phyloP scores from a whole-genome alignment of 2,329 filamentous ascomycete genomes.

The Aspergillus sp. region DNA sequence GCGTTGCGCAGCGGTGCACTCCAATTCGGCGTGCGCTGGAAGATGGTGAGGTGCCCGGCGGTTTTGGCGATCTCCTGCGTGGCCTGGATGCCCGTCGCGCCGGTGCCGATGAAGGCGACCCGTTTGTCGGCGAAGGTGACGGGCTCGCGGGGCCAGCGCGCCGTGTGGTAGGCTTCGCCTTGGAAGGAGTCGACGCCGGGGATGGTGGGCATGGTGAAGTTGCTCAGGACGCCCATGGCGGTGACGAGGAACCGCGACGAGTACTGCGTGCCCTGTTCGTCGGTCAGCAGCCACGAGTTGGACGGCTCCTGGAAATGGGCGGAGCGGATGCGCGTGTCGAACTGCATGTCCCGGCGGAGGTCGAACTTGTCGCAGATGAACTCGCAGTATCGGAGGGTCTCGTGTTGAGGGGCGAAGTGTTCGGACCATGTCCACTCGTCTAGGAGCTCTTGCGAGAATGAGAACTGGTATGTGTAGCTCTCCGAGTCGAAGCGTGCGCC shows the following conservation, averaged over 20 bases:
- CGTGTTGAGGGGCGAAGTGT: constrained; percentile 34
- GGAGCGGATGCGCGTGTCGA: constrained; percentile 37
- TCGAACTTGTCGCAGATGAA: constrained; percentile 33
- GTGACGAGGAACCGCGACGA: constrained; percentile 34
- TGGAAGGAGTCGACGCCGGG: constrained; percentile 39
- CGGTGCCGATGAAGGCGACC: constrained; percentile 44
- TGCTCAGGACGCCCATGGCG: constrained; percentile 39
- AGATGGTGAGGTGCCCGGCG: constrained; percentile 19
- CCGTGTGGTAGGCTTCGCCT: constrained; percentile 41
- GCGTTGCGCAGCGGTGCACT: constrained; percentile 22
- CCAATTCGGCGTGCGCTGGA: constrained; percentile 26
- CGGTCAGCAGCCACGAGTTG: constrained; percentile 30
- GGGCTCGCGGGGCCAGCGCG: constrained; percentile 38
- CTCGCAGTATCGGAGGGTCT: constrained; percentile 34
- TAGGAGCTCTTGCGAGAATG: constrained; percentile 21
- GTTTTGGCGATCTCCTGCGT: constrained; percentile 20
- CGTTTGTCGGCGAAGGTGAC: constrained; percentile 34
- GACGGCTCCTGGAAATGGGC: constrained; percentile 33
- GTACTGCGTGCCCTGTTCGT: constrained; percentile 21
- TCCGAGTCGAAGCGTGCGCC: constrained; percentile 51
- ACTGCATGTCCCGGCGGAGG: constrained; percentile 39
- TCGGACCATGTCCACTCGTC: constrained; percentile 36
- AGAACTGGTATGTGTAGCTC: constrained; percentile 43
- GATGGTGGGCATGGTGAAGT: constrained; percentile 37
- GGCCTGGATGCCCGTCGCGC: constrained; percentile 42